Conservation (phyloP, 108 stramenopile genomes). For the Cyclotella atomus region DNA sequence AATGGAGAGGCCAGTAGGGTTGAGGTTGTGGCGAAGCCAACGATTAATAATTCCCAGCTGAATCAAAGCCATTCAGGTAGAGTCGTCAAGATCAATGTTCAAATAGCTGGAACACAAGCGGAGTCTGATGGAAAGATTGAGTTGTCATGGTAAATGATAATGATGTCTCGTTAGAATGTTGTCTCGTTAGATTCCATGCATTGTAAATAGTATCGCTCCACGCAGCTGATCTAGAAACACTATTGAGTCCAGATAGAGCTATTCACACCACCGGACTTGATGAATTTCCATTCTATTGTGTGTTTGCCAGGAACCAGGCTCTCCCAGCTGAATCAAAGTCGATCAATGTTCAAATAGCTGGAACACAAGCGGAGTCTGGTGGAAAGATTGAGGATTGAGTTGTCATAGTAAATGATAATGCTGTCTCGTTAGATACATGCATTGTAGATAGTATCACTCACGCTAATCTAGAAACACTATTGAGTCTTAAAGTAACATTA, state of each 20-base stretch:
- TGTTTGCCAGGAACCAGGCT: slow-evolving; percentile 39
- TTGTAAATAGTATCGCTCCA: no score
- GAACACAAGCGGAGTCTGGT: slow-evolving; percentile 49
- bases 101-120: slow-evolving; percentile 44
- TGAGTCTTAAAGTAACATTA: no score
- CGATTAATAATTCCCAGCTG: slow-evolving; percentile 19
- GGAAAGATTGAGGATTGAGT: slow-evolving; percentile 20
- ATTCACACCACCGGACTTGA: no score
- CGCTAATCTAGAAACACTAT: no score
- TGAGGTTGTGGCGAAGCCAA: slow-evolving; percentile 64
- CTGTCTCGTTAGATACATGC: no score
- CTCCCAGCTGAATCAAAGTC: neutral
- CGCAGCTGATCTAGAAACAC: no score
- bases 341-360: slow-evolving; percentile 49
- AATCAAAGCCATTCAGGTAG: slow-evolving; percentile 39
- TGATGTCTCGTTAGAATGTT: no score
- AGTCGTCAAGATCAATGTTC: slow-evolving; percentile 53
- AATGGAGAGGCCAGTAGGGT: slow-evolving; percentile 56
- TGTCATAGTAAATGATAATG: slow-evolving; percentile 24
- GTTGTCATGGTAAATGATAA: slow-evolving; percentile 27
- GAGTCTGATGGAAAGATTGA: slow-evolving; percentile 50
- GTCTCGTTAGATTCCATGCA: no score
- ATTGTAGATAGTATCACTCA: no score
- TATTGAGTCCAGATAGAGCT: no score
- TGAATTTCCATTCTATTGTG: neutral